These are phyloP conservation scores for Trichosporon asahii DNA, from an alignment of 1,284 basidiomycete genomes.

Conservation along the genomic window DNA sequence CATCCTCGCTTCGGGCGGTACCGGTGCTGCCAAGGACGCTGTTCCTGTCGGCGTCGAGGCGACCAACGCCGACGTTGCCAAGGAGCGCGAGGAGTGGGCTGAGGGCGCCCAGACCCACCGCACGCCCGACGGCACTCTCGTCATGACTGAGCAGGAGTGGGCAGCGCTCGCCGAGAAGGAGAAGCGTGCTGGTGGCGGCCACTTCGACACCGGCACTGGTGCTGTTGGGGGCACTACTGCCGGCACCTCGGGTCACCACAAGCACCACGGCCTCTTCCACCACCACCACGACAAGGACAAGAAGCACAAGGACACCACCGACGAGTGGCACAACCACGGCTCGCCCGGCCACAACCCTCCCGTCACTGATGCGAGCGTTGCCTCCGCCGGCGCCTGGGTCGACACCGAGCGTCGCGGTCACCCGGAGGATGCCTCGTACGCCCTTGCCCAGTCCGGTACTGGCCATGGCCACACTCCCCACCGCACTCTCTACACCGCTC, in stretches of 20 bases:
- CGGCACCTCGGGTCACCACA: background rate
- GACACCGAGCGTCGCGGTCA: background rate
- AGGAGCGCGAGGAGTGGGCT: background rate
- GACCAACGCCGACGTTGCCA: background rate
- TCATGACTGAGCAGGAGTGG: constrained; percentile 8
- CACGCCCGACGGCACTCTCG: background rate
- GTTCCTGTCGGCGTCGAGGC: background rate
- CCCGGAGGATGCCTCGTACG: too few species aligned
- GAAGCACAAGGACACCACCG: background rate
- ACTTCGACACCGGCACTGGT: background rate
- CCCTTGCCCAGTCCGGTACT: too few species aligned
- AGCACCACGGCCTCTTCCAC: background rate
- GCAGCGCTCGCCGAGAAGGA: background rate
- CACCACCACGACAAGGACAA: background rate
- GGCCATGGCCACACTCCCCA: too few species aligned
- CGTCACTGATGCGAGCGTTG: background rate
- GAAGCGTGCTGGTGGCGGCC: background rate
- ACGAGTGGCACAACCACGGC: background rate
- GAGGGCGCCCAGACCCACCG: background rate
- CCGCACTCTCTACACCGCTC: background rate
- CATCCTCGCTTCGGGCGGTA: background rate
- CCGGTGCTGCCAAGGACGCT: constrained; percentile 1
- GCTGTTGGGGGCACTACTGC: background rate
- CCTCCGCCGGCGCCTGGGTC: background rate
- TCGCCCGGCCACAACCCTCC: background rate